Conservation (phyloP, 352 stramenopile species). For the Phytopythium boreale region DNA sequence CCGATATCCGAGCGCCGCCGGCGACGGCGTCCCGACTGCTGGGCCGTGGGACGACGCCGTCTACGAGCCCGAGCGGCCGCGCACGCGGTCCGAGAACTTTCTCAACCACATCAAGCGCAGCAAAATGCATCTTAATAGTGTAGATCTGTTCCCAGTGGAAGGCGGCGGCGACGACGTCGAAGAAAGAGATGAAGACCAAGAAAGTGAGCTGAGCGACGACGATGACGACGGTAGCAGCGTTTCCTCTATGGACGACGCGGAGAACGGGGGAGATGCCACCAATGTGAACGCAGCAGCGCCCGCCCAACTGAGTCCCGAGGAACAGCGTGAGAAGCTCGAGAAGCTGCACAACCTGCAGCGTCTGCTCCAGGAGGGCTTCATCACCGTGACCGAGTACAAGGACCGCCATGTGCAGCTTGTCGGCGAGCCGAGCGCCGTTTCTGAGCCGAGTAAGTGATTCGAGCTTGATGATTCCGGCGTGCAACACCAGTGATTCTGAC, state of each 20-base stretch:
- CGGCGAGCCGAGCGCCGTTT: constrained; percentile 40
- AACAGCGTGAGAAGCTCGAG: constrained; percentile 3
- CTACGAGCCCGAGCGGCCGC: constrained; percentile 20
- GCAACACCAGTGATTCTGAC: not conserved
- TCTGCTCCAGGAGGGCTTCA: constrained; percentile 76
- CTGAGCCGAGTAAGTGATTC: constrained; percentile 48
- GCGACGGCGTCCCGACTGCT: not conserved
- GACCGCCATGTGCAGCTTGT: constrained; percentile 62
- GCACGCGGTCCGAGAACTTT: constrained; percentile 40
- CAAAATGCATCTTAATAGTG: constrained; percentile 2
- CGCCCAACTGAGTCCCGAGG: constrained; percentile 10
- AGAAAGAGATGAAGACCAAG: constrained; percentile 11
- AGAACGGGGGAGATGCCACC: constrained; percentile 7
- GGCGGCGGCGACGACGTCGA: constrained; percentile 8
- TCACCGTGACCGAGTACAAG: constrained; percentile 80
- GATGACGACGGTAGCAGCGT: constrained; percentile 1
- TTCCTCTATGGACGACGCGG: not conserved
- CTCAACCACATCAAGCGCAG: constrained; percentile 6
- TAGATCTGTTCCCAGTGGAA: constrained; percentile 20
- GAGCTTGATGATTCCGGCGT: not conserved
- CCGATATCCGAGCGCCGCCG: constrained; percentile 11
- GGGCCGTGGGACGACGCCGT: constrained; percentile 7
- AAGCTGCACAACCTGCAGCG: constrained; percentile 73
- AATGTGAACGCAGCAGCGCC: constrained; percentile 19
- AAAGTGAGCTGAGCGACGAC: not conserved